A percentile compares a stretch with the other conserved stretches of the same genome.
Evolutionary conservation across 2,329 filamentous ascomycete genomes (phyloP).

Genomic region (Allantophomopsis cytisporea): DNA sequence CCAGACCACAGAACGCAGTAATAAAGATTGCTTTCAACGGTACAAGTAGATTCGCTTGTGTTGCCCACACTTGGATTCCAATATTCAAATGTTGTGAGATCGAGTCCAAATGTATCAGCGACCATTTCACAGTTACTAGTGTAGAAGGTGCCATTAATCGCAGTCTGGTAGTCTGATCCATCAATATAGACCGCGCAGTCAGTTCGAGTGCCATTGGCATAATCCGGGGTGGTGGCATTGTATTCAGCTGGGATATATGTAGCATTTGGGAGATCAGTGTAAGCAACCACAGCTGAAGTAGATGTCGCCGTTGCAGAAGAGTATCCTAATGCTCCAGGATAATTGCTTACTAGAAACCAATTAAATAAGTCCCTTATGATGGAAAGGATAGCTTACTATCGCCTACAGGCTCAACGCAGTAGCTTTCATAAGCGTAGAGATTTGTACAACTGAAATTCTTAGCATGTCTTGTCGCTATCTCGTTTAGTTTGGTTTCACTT

Average conservation of each 20-base stretch:
- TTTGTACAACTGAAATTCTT: constrained; percentile 7
- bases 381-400: constrained; percentile 7
- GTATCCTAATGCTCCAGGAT: too few species aligned
- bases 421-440: constrained; percentile 8
- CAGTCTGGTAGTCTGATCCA: background rate
- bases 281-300: background rate
- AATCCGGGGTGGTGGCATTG: background rate
- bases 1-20: constrained; percentile 4
- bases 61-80: background rate
- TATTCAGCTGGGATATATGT: background rate
- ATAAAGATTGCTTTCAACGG: constrained; percentile 2
- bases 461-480: too few species aligned
- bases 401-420: constrained; percentile 13
- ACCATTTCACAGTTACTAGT: background rate
- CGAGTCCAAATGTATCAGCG: background rate
- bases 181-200: constrained; percentile 1
- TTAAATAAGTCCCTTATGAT: background rate
- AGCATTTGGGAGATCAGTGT: background rate
- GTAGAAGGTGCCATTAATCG: background rate
- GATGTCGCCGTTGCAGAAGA: too few species aligned
- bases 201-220: background rate
- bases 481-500: too few species aligned
- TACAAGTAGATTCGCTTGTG: constrained; percentile 1
- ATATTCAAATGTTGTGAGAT: background rate
- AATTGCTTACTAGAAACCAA: too few species aligned